Evolutionary conservation across 75 land plant genomes (phyloP), one percentile per base, ranked within the genome.

Genomic region (Selaginella moellendorffii): DNA sequence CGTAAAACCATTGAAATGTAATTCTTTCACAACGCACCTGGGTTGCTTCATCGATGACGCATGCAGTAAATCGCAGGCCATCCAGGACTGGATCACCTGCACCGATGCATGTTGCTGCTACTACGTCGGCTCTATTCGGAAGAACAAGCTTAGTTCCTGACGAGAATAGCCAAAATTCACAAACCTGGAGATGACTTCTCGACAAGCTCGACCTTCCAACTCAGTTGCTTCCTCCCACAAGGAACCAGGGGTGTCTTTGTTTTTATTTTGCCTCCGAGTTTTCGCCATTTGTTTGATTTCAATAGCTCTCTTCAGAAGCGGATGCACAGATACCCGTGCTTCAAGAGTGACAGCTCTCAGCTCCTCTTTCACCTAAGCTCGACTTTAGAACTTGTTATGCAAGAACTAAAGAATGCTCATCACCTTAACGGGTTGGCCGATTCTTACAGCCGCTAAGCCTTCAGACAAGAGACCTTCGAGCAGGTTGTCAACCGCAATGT

Each of bases 391-490:
- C 5, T 36, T 36, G 14, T n/a, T 5, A 36, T 36, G 46, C 46
- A 63, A 8, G 26, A 63, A 28, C 5, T 25, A 36, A 36, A 5
- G 14, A 5, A 36, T 5, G 14, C 14, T 36, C 10, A 42, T n/a
- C 31, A 74, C 77, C 77, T 75, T 75, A 8, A 75, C 77, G 61
- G 77, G 77, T 61, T 75, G 77, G 28, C 77, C 77, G 31, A 75
- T 66, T 52, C 77, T 72, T 62, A 70, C 73, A 0, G 70, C 69
- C 24, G 54, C 53, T 65, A 75, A 65, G 51, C 77, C 77, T 60
- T 71, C 54, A 9, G 51, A 63, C 73, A 75, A 54, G 54, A 75
- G 63, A 24, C 77, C 77, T 70, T 75, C 77, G 30, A 75, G 29
- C 21, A 75, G 64, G 68, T 75, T 75, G 68, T 75, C 77, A 29